These are phyloP conservation scores for Suhomyces xylopsoci DNA, from an alignment of 805 yeast species.

Conservation along the genomic window DNA sequence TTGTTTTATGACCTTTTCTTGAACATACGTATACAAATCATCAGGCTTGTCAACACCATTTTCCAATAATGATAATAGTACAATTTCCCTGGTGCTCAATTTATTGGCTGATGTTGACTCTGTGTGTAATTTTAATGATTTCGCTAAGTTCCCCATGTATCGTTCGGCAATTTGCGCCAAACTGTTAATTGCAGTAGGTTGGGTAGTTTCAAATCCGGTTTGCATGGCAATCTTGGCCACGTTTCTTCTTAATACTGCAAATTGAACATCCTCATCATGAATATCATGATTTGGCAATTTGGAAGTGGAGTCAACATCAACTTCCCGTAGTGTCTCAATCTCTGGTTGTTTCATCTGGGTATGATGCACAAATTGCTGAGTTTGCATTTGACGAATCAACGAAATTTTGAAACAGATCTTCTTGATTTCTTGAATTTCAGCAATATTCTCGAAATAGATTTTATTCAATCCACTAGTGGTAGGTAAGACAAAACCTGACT, in stretches of 20 bases:
- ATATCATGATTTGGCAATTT: constrained; percentile 67
- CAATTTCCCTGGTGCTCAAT: constrained; percentile 39
- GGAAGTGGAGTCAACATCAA: constrained; percentile 82
- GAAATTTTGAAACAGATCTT: constrained; percentile 86
- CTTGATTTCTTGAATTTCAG: constrained; percentile 82
- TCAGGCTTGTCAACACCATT: constrained; percentile 84
- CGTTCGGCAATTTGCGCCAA: constrained; percentile 81
- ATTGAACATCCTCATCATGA: constrained; percentile 57
- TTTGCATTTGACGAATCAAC: constrained; percentile 86
- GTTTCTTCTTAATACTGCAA: constrained; percentile 61
- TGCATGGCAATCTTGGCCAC: constrained; percentile 84
- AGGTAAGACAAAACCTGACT: constrained; percentile 32
- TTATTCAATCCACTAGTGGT: constrained; percentile 57
- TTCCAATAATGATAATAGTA: constrained; percentile 67
- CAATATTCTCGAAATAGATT: constrained; percentile 61
- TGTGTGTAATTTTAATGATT: constrained; percentile 63
- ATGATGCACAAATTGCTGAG: constrained; percentile 69
- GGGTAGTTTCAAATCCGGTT: constrained; percentile 84
- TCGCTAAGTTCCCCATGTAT: constrained; percentile 70
- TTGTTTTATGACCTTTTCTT: constrained; percentile 69
- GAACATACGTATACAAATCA: constrained; percentile 67
- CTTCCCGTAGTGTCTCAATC: constrained; percentile 55
- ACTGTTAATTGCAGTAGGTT: constrained; percentile 71
- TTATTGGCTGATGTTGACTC: constrained; percentile 58
- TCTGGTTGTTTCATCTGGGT: constrained; percentile 71